These are phyloP conservation scores for Hemisphaericaspora subhashii DNA, from an alignment of 1,139 yeast species.

Conservation along the genomic window DNA sequence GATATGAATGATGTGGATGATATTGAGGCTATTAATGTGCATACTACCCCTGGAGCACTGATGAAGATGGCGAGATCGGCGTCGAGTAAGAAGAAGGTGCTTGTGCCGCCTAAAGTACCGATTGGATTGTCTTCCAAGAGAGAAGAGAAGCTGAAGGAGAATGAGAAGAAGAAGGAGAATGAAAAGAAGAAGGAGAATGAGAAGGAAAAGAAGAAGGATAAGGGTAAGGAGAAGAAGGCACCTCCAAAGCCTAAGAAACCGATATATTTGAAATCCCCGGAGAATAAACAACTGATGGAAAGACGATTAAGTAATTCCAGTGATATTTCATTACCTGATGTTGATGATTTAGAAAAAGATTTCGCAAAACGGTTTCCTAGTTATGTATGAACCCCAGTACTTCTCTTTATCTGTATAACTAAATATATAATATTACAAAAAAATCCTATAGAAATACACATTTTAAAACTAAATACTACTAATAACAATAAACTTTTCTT, in stretches of 20 bases:
- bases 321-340: slow-evolving; percentile 50
- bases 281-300: slow-evolving; percentile 14
- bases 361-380: slow-evolving; percentile 58
- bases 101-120: slow-evolving; percentile 37
- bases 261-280: slow-evolving; percentile 45
- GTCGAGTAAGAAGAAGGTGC: slow-evolving; percentile 10
- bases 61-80: too few relatives aligned
- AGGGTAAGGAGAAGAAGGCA: slow-evolving; percentile 32
- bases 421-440: too few relatives aligned
- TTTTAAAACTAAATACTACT: too few relatives aligned
- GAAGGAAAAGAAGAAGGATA: neutral
- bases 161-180: neutral
- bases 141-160: neutral
- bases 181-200: neutral
- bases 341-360: slow-evolving; percentile 55
- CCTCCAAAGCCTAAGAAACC: slow-evolving; percentile 70
- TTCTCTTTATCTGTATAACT: too few relatives aligned
- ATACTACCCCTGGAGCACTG: neutral
- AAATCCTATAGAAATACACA: too few relatives aligned
- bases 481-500: neutral
- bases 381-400: slow-evolving; percentile 41
- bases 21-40: slow-evolving; percentile 37
- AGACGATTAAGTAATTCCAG: slow-evolving; percentile 40
- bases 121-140: slow-evolving; percentile 23
- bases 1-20: slow-evolving; percentile 39